Percentiles rank a stretch among this genome's conserved stretches.
These are phyloP conservation scores for Aspergillus aculeatus DNA, from an alignment of 2,329 filamentous ascomycete species.

Conservation along the genomic window DNA sequence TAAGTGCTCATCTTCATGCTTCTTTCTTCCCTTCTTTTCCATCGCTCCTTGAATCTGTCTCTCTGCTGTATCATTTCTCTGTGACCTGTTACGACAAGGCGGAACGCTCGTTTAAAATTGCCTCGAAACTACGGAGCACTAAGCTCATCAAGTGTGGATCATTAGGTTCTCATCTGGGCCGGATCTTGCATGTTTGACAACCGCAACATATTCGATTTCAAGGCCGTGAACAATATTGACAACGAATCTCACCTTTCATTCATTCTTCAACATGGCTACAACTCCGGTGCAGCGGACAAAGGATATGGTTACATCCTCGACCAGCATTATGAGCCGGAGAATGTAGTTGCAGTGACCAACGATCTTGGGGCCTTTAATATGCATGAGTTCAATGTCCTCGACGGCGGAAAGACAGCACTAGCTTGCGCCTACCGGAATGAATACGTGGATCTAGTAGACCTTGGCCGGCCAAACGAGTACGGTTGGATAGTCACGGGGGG, in stretches of 20 bases:
- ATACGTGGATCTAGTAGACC: slow-evolving; percentile 26
- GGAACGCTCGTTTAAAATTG: neutral
- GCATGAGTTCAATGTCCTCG: slow-evolving; percentile 43
- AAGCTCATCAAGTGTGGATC: slow-evolving; percentile 10
- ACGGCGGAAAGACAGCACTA: slow-evolving; percentile 36
- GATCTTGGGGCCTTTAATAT: slow-evolving; percentile 37
- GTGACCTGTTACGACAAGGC: neutral
- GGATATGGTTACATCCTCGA: slow-evolving; percentile 52
- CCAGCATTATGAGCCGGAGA: slow-evolving; percentile 45
- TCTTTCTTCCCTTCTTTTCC: neutral
- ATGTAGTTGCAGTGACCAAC: slow-evolving; percentile 32
- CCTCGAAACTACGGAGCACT: neutral
- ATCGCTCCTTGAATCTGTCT: neutral
- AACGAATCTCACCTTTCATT: slow-evolving; percentile 49
- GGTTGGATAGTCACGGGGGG: slow-evolving; percentile 36
- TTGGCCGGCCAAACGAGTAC: slow-evolving; percentile 32
- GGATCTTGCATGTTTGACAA: slow-evolving; percentile 49
- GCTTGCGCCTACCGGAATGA: slow-evolving; percentile 27
- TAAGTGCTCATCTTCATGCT: slow-evolving; percentile 20
- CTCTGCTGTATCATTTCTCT: neutral
- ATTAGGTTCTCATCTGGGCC: slow-evolving; percentile 45
- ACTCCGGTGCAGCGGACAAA: slow-evolving; percentile 37
- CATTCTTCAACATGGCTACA: slow-evolving; percentile 35
- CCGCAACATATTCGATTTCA: slow-evolving; percentile 49
- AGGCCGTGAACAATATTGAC: slow-evolving; percentile 46